Conservation (phyloP, 2,329 filamentous ascomycete genomes). For the Pseudogymnoascus sp. region DNA sequence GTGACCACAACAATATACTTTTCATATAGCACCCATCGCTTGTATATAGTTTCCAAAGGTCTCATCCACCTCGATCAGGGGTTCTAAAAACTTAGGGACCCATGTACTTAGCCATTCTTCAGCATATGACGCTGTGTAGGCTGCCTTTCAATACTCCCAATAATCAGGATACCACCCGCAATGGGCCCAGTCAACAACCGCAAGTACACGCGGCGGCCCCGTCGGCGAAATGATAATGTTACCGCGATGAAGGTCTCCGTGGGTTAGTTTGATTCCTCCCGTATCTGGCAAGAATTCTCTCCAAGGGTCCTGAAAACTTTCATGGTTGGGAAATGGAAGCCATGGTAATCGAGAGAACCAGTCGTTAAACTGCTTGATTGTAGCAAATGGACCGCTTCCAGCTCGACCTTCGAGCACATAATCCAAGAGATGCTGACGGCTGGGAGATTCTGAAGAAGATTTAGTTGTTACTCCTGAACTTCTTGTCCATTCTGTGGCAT, state of each 20-base stretch:
- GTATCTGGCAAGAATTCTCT: background rate
- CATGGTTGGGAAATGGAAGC: background rate
- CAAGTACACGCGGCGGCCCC: conserved; percentile 19
- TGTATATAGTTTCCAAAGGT: background rate
- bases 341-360: background rate
- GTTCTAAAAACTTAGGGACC: background rate
- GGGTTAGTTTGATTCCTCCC: background rate
- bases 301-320: background rate
- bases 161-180: conserved; percentile 27
- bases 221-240: background rate
- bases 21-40: background rate
- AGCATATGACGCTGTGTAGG: conserved; percentile 21
- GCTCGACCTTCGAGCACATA: background rate
- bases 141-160: conserved; percentile 22
- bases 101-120: background rate
- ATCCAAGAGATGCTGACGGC: background rate
- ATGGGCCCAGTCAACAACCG: conserved; percentile 29
- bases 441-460: background rate
- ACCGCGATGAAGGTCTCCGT: background rate
- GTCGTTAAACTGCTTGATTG: background rate
- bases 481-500: background rate
- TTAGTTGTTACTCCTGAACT: background rate
- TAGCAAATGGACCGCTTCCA: background rate
- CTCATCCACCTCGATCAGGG: background rate
- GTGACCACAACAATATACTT: too few relatives aligned